These are phyloP conservation scores for Coemansia sp. DNA, from an alignment of 192 early-diverging fungal species.

Conservation along the genomic window DNA sequence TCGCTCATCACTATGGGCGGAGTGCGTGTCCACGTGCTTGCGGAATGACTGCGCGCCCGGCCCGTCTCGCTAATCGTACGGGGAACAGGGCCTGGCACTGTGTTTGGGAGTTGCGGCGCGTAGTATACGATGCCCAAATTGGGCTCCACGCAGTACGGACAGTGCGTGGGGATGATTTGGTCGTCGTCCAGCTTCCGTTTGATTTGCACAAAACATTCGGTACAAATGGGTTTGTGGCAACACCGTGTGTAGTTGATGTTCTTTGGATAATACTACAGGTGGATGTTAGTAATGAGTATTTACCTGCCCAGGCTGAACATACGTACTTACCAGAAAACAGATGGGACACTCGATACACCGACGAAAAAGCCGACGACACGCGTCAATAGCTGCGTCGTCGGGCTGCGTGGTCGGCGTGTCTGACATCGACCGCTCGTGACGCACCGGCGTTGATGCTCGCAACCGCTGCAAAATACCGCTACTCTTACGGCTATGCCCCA, in stretches of 20 bases:
- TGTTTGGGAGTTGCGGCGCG: conserved; percentile 26
- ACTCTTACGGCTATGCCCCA: conserved; percentile 38
- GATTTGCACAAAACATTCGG: conserved; percentile 97
- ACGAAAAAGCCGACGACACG: conserved; percentile 26
- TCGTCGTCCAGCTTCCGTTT: conserved; percentile 74
- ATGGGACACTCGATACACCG: conserved; percentile 88
- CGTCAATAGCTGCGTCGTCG: conserved; percentile 4
- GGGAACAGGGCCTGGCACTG: neutral
- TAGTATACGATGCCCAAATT: conserved; percentile 83
- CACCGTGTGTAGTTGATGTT: conserved; percentile 93
- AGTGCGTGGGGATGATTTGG: conserved; percentile 63
- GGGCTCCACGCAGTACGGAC: conserved; percentile 86
- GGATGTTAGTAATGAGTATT: no score
- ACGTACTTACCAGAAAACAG: conserved; percentile 66
- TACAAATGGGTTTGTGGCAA: conserved; percentile 95
- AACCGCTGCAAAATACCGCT: conserved; percentile 48
- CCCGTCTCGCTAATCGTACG: conserved; percentile 13
- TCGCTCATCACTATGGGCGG: conserved; percentile 62
- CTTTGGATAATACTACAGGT: conserved; percentile 69
- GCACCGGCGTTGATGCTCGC: neutral
- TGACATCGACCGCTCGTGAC: conserved; percentile 6
- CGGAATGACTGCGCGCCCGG: conserved; percentile 37
- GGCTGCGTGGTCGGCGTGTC: neutral
- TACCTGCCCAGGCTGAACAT: no score
- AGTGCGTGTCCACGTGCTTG: neutral